Conservation (phyloP, 2,329 filamentous ascomycete species). For the Hymenoscyphus fraxineus region DNA sequence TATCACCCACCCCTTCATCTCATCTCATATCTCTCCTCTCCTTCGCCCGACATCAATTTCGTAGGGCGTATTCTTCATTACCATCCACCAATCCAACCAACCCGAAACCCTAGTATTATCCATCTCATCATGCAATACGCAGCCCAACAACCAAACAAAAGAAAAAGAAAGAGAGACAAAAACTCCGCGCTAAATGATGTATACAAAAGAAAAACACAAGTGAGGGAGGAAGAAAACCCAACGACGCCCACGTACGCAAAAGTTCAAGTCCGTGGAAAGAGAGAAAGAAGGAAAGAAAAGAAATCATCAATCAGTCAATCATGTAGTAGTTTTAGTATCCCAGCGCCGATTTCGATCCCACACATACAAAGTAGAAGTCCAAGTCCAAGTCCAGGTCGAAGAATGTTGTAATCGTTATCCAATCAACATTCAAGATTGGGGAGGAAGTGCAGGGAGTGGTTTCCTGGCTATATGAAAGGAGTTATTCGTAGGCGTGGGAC, state of each 20-base stretch:
- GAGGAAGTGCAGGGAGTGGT: conserved; percentile 22
- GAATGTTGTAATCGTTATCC: not conserved
- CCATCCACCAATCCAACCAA: not conserved
- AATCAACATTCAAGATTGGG: not conserved
- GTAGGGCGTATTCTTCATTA: not conserved
- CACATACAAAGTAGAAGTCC: too few relatives aligned
- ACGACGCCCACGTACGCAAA: not conserved
- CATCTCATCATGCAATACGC: not conserved
- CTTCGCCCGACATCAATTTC: too few relatives aligned
- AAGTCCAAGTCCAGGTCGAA: not conserved
- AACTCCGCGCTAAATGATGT: conserved; percentile 11
- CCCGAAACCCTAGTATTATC: not conserved
- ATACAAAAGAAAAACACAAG: too few relatives aligned
- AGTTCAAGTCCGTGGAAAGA: not conserved
- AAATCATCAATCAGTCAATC: conserved; percentile 8
- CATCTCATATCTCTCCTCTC: not conserved
- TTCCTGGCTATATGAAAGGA: conserved; percentile 17
- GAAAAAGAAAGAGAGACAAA: not conserved
- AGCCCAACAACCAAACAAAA: not conserved
- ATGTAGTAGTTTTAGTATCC: not conserved
- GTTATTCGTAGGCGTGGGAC: not conserved
- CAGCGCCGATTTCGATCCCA: not conserved
- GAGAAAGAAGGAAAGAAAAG: not conserved
- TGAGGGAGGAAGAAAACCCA: too few relatives aligned
- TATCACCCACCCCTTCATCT: not conserved